Percentiles rank a stretch among this genome's conserved stretches.
Evolutionary conservation across 139 green algal genomes (phyloP).

Genomic region (Coelastrella sp.): DNA sequence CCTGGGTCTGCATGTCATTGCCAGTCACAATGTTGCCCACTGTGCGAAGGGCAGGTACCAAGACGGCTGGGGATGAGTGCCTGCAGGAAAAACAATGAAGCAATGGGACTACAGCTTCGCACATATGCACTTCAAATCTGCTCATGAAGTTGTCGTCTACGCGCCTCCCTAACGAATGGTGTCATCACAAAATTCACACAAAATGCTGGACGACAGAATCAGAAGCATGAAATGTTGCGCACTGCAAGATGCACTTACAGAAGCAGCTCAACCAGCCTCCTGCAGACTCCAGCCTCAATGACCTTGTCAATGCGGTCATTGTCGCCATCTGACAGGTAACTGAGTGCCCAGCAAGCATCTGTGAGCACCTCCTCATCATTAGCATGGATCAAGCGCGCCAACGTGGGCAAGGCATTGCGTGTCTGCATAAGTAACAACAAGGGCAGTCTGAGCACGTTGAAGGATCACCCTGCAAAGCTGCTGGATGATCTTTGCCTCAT

Average conservation of each 20-base stretch:
- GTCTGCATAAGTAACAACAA: conserved; percentile 62
- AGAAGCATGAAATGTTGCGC: background rate
- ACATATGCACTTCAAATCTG: too few species aligned
- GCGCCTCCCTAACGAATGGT: too few species aligned
- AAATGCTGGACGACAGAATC: too few species aligned
- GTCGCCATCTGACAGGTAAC: conserved; percentile 97
- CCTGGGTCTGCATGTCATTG: conserved; percentile 97
- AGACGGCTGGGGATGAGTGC: conserved; percentile 77
- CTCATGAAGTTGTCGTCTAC: too few species aligned
- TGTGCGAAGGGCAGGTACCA: conserved; percentile 97
- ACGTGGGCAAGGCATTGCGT: conserved; percentile 88
- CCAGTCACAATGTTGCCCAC: conserved; percentile 99
- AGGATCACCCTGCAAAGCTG: too few species aligned
- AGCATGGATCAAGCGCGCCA: conserved; percentile 92
- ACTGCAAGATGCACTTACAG: conserved; percentile 63
- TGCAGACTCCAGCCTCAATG: conserved; percentile 94
- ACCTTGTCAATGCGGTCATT: conserved; percentile 99
- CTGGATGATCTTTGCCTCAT: too few species aligned
- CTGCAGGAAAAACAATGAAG: conserved; percentile 43
- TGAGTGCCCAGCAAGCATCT: conserved; percentile 99
- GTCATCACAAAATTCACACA: too few species aligned
- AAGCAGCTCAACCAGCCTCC: conserved; percentile 87
- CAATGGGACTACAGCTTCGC: too few species aligned
- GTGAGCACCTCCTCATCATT: conserved; percentile 99
- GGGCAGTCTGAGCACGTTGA: too few species aligned